Percentiles rank a stretch among this genome's conserved stretches.
These are phyloP conservation scores for Termitomyces bulborhizus DNA, from an alignment of 768 basidiomycete genomes.

Conservation along the genomic window DNA sequence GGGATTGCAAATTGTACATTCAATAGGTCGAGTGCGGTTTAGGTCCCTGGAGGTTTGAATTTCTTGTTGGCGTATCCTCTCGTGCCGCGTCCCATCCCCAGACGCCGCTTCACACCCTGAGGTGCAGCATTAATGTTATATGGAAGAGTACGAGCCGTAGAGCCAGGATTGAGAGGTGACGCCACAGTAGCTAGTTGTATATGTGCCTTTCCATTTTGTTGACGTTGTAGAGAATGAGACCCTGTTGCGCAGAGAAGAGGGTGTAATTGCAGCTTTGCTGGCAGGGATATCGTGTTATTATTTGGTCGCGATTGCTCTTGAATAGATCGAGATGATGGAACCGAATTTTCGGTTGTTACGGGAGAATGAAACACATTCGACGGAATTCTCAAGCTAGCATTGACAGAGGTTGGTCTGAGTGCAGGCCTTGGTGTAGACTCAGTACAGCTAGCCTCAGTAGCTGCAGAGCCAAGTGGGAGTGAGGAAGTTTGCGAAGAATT, in stretches of 20 bases:
- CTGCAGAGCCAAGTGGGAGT: not conserved
- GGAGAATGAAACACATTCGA: not conserved
- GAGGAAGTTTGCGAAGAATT: not conserved
- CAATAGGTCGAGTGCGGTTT: constrained; percentile 1
- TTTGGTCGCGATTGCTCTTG: not conserved
- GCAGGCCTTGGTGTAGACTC: not conserved
- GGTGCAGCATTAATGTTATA: not conserved
- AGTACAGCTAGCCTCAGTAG: not conserved
- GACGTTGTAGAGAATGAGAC: not conserved
- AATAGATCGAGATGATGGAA: not conserved
- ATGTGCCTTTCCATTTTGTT: constrained; percentile 1
- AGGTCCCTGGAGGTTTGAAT: constrained; percentile 51
- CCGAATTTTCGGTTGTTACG: not conserved
- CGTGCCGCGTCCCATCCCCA: constrained; percentile 54
- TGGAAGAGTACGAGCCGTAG: not conserved
- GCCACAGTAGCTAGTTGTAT: not conserved
- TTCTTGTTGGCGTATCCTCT: constrained; percentile 62
- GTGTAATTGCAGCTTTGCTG: constrained; percentile 5
- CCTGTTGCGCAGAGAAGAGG: not conserved
- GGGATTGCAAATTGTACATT: not conserved
- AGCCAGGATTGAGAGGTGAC: constrained; percentile 8
- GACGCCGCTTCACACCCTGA: constrained; percentile 44
- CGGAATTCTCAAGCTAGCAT: not conserved
- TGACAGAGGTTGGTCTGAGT: not conserved
- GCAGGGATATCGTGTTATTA: not conserved